These are phyloP conservation scores for Melocanna baccifera DNA, from an alignment of 176 grass and related monocot species.

Conservation along the genomic window DNA sequence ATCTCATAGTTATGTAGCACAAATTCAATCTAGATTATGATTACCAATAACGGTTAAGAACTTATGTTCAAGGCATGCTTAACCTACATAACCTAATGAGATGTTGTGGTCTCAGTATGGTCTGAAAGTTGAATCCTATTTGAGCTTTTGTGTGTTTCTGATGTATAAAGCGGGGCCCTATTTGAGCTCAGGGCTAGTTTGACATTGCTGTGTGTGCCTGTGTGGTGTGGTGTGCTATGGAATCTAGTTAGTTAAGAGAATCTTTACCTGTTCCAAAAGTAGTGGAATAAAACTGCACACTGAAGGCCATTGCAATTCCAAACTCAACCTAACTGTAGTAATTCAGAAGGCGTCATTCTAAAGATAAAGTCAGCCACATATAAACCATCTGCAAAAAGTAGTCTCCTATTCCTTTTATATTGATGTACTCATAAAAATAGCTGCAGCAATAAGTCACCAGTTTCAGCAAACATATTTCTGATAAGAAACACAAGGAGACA, in stretches of 20 bases:
- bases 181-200: background rate
- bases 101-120: background rate
- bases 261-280: too few species aligned
- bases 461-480: background rate
- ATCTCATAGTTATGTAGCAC: too few species aligned
- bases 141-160: background rate
- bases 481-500: background rate
- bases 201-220: too few species aligned
- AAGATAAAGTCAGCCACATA: background rate
- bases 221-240: background rate
- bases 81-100: background rate
- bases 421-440: too few species aligned
- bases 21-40: background rate
- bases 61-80: background rate
- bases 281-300: background rate
- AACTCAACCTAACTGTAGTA: background rate
- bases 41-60: background rate
- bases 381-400: background rate
- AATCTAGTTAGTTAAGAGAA: background rate
- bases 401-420: too few species aligned
- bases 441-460: too few species aligned
- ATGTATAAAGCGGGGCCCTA: background rate
- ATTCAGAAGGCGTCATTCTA: background rate
- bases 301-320: background rate
- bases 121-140: background rate